A percentile compares a stretch with the other conserved stretches of the same genome.
Conservation (phyloP, 2,329 filamentous ascomycete genomes). For the Penicillium palitans region DNA sequence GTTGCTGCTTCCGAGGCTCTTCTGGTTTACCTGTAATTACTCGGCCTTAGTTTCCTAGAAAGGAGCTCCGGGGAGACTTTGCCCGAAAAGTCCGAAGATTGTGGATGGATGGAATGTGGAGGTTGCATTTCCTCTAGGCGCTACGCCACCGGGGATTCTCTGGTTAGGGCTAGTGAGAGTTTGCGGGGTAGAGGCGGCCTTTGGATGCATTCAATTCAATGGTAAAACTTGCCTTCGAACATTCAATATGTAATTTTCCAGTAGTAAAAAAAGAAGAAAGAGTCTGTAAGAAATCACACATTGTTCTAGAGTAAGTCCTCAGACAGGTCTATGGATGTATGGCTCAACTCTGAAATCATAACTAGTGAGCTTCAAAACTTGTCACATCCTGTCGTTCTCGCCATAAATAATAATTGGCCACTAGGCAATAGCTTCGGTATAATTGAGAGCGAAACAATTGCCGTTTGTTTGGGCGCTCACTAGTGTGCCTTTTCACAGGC, state of each 20-base stretch:
- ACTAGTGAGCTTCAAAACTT: neutral
- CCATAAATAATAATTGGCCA: too few species aligned
- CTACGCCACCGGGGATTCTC: constrained; percentile 8
- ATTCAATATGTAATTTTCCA: neutral
- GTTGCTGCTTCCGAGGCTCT: constrained; percentile 52
- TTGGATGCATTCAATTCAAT: neutral
- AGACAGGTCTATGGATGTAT: neutral
- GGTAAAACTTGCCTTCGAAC: neutral
- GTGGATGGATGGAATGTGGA: neutral
- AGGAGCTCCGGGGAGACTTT: neutral
- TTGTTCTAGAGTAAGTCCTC: neutral
- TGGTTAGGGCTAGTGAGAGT: neutral
- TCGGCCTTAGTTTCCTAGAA: neutral
- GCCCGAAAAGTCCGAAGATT: neutral
- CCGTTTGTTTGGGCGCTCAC: neutral
- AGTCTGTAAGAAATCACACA: neutral
- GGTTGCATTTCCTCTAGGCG: neutral
- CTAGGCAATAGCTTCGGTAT: constrained; percentile 5
- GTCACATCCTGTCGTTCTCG: neutral
- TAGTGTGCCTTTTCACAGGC: neutral
- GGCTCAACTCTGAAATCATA: neutral
- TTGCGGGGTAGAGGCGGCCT: neutral
- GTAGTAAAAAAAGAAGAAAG: neutral
- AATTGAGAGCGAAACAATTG: constrained; percentile 14
- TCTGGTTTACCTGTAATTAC: constrained; percentile 46